Percentiles rank a stretch among this genome's conserved stretches.
These are phyloP conservation scores for Udeniomyces megalosporus DNA, from an alignment of 768 basidiomycete genomes.

Conservation along the genomic window DNA sequence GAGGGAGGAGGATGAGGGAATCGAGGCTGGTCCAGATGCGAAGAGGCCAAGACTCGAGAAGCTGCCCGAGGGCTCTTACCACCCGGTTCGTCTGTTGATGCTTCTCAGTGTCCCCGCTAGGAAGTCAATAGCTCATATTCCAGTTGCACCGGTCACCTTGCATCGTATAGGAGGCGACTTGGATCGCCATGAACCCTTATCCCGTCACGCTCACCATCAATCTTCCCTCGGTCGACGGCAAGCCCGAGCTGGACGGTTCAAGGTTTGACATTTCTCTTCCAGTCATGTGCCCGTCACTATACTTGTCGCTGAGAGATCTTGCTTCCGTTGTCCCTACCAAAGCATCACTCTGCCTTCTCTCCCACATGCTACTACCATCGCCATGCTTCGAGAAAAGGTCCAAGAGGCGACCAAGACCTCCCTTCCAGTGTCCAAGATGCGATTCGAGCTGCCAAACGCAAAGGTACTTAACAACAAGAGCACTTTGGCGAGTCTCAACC, in stretches of 20 bases:
- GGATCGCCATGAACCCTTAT: conserved; percentile 80
- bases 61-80: conserved; percentile 63
- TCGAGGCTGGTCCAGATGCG: conserved; percentile 57
- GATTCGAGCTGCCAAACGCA: conserved; percentile 45
- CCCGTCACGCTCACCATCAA: conserved; percentile 74
- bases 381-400: conserved; percentile 78
- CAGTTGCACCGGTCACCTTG: background rate
- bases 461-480: conserved; percentile 78
- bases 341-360: conserved; percentile 63
- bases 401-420: conserved; percentile 58
- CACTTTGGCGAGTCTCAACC: conserved; percentile 69
- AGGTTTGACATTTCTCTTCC: background rate
- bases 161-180: conserved; percentile 39
- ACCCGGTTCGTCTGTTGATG: conserved; percentile 38
- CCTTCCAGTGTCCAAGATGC: conserved; percentile 63
- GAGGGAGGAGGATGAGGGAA: conserved; percentile 51
- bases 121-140: background rate
- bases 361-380: conserved; percentile 67
- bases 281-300: background rate
- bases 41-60: conserved; percentile 80
- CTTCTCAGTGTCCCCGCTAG: background rate
- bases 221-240: conserved; percentile 61
- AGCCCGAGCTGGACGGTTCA: conserved; percentile 67
- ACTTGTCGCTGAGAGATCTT: background rate
- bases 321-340: conserved; percentile 29